Evolutionary conservation across 2,329 filamentous ascomycete genomes (phyloP).

Genomic region (Calonectria leucothoes): DNA sequence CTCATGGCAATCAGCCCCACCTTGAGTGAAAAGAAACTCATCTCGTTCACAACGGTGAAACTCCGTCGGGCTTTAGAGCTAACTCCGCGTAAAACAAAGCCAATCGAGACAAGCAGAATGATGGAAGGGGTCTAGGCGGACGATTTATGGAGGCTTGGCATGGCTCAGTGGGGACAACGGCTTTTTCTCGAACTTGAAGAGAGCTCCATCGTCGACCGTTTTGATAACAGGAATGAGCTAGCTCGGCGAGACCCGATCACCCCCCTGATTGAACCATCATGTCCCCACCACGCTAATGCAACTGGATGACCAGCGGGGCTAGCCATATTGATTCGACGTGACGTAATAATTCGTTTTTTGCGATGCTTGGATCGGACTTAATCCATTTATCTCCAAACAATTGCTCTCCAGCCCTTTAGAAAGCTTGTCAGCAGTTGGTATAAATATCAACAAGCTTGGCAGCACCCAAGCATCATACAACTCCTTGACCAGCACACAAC

Average conservation of each 20-base stretch:
- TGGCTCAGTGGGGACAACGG: background rate
- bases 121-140: background rate
- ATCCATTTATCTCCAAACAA: background rate
- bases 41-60: background rate
- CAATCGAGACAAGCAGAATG: background rate
- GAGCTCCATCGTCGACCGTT: too few relatives aligned
- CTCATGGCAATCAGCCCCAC: background rate
- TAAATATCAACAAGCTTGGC: background rate
- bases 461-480: too few relatives aligned
- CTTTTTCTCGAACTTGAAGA: too few relatives aligned
- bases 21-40: background rate
- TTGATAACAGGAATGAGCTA: background rate
- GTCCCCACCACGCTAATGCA: background rate
- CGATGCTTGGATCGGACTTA: background rate
- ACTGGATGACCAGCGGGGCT: background rate
- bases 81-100: background rate
- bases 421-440: background rate
- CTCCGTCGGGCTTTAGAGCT: background rate
- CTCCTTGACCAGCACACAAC: background rate
- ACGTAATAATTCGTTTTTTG: background rate
- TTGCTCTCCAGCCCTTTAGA: background rate
- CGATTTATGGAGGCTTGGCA: background rate
- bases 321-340: background rate
- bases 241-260: background rate
- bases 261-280: background rate